A percentile compares a stretch with the other conserved stretches of the same genome.
These are phyloP conservation scores for Fusarium sp. DNA, from an alignment of 2,329 filamentous ascomycete species.

Conservation along the genomic window DNA sequence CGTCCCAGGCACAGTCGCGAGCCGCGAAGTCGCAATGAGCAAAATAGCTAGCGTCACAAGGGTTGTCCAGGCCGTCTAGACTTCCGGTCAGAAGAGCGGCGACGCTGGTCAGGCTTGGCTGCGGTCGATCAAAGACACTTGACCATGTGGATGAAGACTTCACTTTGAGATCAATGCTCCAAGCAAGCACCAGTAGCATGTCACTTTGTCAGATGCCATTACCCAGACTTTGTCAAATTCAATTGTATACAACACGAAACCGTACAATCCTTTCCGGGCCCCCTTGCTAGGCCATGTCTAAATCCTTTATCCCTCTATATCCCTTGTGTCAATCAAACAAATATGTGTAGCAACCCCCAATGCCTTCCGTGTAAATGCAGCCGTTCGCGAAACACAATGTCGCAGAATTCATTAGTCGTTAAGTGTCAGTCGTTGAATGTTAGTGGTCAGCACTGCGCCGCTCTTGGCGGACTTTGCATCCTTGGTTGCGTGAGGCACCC, in stretches of 20 bases:
- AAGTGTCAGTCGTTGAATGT: not conserved
- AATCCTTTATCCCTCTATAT: not conserved
- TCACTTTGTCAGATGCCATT: not conserved
- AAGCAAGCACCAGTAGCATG: not conserved
- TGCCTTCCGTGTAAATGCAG: slow-evolving; percentile 3
- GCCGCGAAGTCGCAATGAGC: not conserved
- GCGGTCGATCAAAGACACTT: not conserved
- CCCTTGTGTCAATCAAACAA: slow-evolving; percentile 3
- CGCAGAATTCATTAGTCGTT: not conserved
- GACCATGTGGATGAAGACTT: not conserved
- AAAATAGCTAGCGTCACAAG: not conserved
- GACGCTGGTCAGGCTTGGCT: not conserved
- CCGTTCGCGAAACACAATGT: not conserved
- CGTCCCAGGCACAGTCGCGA: not conserved
- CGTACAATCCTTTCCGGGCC: not conserved
- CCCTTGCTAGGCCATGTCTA: not conserved
- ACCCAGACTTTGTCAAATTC: not conserved
- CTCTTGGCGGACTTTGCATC: not conserved
- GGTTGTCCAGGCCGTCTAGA: not conserved
- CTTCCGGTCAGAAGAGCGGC: not conserved
- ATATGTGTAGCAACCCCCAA: slow-evolving; percentile 2
- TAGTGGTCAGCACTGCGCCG: not conserved
- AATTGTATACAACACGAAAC: not conserved
- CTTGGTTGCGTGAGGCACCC: not conserved
- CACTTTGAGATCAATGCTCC: not conserved